Base-by-base conservation (phyloP, 176 grass and related monocot species). In the Hsuehochloa calcarea region DNA sequence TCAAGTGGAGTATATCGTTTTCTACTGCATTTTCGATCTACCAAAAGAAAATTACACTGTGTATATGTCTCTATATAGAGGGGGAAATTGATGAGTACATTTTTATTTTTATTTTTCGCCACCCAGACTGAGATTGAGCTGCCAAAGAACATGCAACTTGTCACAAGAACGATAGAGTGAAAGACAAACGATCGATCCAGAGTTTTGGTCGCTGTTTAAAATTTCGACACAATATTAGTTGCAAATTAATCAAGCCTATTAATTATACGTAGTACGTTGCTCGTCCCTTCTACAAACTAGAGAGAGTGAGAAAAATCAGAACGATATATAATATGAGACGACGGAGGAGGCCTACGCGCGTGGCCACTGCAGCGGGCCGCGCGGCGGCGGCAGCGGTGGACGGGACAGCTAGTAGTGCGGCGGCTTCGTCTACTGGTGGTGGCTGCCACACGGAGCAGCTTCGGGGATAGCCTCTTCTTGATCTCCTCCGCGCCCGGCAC, bases 241-340 rank as follows among this genome's bases (percentile, higher is more conserved):
- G 50, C n/a, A 23, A 46, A 45, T 22, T 22, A 71, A 78, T 45
- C 67, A 80, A 51, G 25, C 27, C 75, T 84, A 88, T 17, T 70
- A 80, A 27, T 63, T 68, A 90, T 78, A 65, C 58, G 54, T 35
- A 37, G 51, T 49, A 61, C 50, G 60, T 10, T 80, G 31, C 51
- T 89, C 82, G 50, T 85, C 72, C 77, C 88, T 89, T 85, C 70
- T 89, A 85, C 49, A 52, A 75, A 54, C 56, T 22, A 39, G 40
- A 60, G 49, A 26, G 72, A 12, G 11, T 7, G n/a, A 22, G 63
- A 63, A 40, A 40, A 89, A 85, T 61, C 27, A 31, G 15, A 71
- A 35, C 19, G 22, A 31, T n/a, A n/a, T n/a, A n/a, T 31, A 83
- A 73, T 64, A 26, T 23, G 68, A 45, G 46, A 71, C 15, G 59